Base-by-base conservation (phyloP, 768 basidiomycete species). In the Termitomyces sp. region DNA sequence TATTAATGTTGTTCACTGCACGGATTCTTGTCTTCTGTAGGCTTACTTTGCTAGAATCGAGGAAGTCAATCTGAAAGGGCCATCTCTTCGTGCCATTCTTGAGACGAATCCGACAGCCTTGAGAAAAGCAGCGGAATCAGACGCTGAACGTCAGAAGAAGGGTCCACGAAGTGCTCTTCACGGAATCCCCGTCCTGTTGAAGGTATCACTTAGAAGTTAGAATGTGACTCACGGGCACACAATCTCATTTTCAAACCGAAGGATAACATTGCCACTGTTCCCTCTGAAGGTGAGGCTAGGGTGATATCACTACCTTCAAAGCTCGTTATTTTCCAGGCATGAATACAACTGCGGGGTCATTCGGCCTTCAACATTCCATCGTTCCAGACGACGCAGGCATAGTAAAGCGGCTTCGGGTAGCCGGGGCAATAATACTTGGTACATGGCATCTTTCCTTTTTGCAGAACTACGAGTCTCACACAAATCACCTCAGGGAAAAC, bases 1-100 rank as follows among this genome's bases (percentile, higher is more conserved):
- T 4, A 2, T 32, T 37, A n/a, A n/a, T n/a, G n/a, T n/a, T n/a
- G n/a, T n/a, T n/a, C n/a, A n/a, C n/a, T n/a, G n/a, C 33, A 37
- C 49, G 4, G 9, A 43, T 30, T 12, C 26, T 22, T 22, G 18
- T 22, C 20, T 22, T 26, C 49, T 30, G 18, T 52, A 88, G 86
- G 84, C 85, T 1, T 88, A 88, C 65, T 74, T 87, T 62, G 80
- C 81, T 12, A 75, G 87, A 2, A 87, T 88, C 27, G 81, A 85
- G 4, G 82, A 88, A 67, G 86, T 88, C 14, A 88, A 88, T 62
- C 62, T 80, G 10, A 72, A 82, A 53, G 85, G 86, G 1, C 80
- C 85, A 13, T 68, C 69, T 37, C 70, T 89, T 10, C 81, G 77
- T 7, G 86, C 86, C 0, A 76, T 88, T 5, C 68, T 86, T n/a